Percentiles rank a stretch among this genome's conserved stretches.
These are phyloP conservation scores for Paramecium caudatum DNA, from an alignment of 73 alveolate species.

Conservation along the genomic window DNA sequence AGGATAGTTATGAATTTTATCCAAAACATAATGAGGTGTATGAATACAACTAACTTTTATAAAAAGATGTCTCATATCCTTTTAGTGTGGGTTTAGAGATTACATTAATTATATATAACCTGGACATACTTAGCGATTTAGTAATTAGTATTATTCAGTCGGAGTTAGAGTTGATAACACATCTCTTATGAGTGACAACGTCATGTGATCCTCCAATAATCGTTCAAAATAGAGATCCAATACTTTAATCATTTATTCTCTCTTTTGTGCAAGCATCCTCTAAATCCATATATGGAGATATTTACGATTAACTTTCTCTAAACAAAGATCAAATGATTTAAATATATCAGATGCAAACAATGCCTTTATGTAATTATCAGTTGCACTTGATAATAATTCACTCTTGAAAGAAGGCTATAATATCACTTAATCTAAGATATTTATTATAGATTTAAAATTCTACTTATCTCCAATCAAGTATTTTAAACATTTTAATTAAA, in stretches of 20 bases:
- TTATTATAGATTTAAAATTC: constrained; percentile 32
- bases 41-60: background rate
- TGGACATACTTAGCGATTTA: background rate
- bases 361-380: constrained; percentile 14
- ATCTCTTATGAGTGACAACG: background rate
- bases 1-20: constrained; percentile 20
- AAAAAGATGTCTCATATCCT: background rate
- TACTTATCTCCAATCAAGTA: background rate
- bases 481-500: constrained; percentile 28
- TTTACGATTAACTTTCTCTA: background rate
- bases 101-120: constrained; percentile 47
- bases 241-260: constrained; percentile 15
- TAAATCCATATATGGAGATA: background rate
- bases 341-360: constrained; percentile 12
- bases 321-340: constrained; percentile 11
- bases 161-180: background rate
- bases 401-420: background rate
- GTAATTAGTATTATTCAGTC: background rate
- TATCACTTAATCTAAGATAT: background rate
- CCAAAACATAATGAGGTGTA: background rate
- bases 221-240: background rate
- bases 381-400: background rate
- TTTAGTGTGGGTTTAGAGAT: background rate
- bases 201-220: background rate
- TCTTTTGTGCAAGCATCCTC: background rate